phyloP scores from a whole-genome alignment of 1,284 basidiomycete species.

The Termitomyces sp. region DNA sequence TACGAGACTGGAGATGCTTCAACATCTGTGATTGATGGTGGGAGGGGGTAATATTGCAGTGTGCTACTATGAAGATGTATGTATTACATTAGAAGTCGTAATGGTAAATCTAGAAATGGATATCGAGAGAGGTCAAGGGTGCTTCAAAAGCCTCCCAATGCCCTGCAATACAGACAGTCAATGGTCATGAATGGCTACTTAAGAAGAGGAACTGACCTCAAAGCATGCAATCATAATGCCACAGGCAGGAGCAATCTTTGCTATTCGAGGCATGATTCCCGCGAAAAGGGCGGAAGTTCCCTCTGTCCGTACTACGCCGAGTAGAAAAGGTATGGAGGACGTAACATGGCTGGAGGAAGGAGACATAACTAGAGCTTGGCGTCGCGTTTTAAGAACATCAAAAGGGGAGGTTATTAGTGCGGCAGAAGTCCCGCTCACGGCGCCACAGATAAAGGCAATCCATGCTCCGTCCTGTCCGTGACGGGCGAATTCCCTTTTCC shows the following conservation, averaged over 20 bases:
- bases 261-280: conserved; percentile 83
- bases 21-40: conserved; percentile 11
- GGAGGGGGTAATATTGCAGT: conserved; percentile 8
- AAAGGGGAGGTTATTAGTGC: conserved; percentile 93
- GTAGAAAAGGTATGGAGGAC: conserved; percentile 58
- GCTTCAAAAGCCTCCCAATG: conserved; percentile 45
- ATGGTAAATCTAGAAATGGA: conserved; percentile 10
- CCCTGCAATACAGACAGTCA: conserved; percentile 36
- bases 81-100: conserved; percentile 14
- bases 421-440: conserved; percentile 75
- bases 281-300: conserved; percentile 78
- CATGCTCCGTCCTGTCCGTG: conserved; percentile 59
- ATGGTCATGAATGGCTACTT: not conserved
- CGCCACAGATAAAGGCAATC: conserved; percentile 80
- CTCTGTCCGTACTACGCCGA: conserved; percentile 74
- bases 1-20: not conserved
- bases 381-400: conserved; percentile 92
- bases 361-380: conserved; percentile 72
- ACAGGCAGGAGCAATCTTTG: conserved; percentile 98
- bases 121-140: conserved; percentile 19
- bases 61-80: conserved; percentile 17
- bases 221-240: conserved; percentile 97
- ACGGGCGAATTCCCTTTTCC: conserved; percentile 51
- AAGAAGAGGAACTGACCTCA: conserved; percentile 53
- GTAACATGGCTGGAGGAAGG: conserved; percentile 34